Evolutionary conservation across 257 asterid species (phyloP), one percentile per base, ranked within the genome.

Genomic region (Solanum lycopersicoides): DNA sequence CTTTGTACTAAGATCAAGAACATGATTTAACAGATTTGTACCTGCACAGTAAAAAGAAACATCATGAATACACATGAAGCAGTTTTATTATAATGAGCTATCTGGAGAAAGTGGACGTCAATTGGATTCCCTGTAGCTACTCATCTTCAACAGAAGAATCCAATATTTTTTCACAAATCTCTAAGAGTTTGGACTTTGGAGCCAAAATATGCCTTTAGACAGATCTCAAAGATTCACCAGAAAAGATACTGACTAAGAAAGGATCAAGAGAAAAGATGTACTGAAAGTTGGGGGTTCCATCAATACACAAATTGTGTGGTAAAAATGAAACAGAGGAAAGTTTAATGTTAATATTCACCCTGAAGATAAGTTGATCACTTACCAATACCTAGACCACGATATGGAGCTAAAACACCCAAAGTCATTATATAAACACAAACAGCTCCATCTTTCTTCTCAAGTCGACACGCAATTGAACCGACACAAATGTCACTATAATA

Each of bases 381-480:
- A 91, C 95, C 95, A 66, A 92, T 87, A 47, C 95, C 93, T 65
- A 91, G 74, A 66, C 91, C 91, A n/a, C 93, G 93, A 82, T 91
- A 91, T 72, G 95, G 95, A 83, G 93, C 95, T 88, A 92, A 90
- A 82, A 92, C 93, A 59, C 93, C 93, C 86, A 92, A 87, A 30
- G 99, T 97, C 99, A 95, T 97, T 86, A 96, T 95, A 94, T 96
- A 96, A 80, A 94, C 95, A 72, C 98, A 92, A 86, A 93, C 86
- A 84, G 92, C 94, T 65, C 97, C 98, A 72, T 88, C 93, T 86
- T 94, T 95, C 94, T 95, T 96, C 96, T 96, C 98, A 89, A 93
- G 96, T 86, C 98, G 98, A 88, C 98, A 96, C 82, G 99, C 99
- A 85, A 96, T 94, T 25, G 98, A 93, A 83, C 99, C 99, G 73